Percentiles rank a stretch among this genome's conserved stretches.
phyloP scores from a whole-genome alignment of 495 filamentous ascomycete species.

The Lasiosphaeris hirsuta region DNA sequence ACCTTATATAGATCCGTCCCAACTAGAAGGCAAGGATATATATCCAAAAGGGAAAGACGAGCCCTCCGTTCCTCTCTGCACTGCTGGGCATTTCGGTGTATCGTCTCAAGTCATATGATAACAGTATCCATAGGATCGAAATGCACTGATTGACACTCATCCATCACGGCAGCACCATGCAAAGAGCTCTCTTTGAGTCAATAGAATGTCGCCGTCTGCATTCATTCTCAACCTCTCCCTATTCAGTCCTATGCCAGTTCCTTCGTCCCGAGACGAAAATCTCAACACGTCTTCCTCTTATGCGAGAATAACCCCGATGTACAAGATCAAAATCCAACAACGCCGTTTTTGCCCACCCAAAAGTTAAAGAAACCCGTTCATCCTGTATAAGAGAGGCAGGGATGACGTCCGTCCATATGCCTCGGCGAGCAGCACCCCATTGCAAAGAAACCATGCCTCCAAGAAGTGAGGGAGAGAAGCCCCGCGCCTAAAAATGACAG shows the following conservation, averaged over 20 bases:
- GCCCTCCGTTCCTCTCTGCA: too few species aligned
- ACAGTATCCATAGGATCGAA: too few species aligned
- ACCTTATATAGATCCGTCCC: too few species aligned
- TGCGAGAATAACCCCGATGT: neutral
- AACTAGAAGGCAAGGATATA: too few species aligned
- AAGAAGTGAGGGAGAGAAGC: neutral
- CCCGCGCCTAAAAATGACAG: neutral
- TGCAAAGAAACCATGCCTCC: slow-evolving; percentile 1
- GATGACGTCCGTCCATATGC: neutral
- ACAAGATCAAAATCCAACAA: neutral
- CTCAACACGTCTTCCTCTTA: neutral
- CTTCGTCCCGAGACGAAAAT: neutral
- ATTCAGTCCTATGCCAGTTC: neutral
- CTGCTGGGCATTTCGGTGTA: too few species aligned
- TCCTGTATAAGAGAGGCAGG: neutral
- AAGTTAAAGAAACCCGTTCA: neutral
- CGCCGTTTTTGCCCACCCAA: neutral
- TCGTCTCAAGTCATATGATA: too few species aligned
- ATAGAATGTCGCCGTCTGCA: too few species aligned
- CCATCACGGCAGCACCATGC: too few species aligned
- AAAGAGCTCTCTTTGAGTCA: too few species aligned
- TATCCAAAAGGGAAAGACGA: too few species aligned
- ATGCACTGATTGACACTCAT: too few species aligned
- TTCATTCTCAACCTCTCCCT: too few species aligned
- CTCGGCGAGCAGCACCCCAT: slow-evolving; percentile 1